Base-by-base conservation (phyloP, 306 rosid genomes). In the Casuarina glauca region DNA sequence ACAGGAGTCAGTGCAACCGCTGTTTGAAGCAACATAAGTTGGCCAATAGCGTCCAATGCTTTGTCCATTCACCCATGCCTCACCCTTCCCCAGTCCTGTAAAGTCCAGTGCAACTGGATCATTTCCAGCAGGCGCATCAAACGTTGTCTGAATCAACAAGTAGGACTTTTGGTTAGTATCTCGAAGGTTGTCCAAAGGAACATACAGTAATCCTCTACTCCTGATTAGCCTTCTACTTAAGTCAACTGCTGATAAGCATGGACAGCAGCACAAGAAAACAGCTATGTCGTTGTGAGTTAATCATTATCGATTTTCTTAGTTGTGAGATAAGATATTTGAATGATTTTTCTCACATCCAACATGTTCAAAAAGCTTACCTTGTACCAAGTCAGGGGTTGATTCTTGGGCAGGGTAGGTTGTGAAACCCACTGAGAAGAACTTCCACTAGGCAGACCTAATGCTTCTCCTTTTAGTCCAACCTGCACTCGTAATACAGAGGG, bases 21-120 rank as follows among this genome's bases (percentile, higher is more conserved):
- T 43, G 11, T 41, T 87, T 19, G 92, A 69, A 70, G 98, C 54
- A 26, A 72, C 66, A 79, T 79, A 80, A 43, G 88, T 78, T 2
- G 97, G 98, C 98, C 98, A 95, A 79, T 87, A 95, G 57, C 97
- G 91, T 3, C 97, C 98, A 32, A 95, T 95, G 88, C 98, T 92
- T 63, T 95, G 92, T 62, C 98, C 98, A 38, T 95, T 95, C 79
- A 95, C 92, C 98, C 98, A 95, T 26, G 97, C 97, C 84, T 88
- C 97, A 1, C 98, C 98, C 79, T 95, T 95, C 54, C 97, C 98
- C 95, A 92, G 72, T 60, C 97, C 97, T 12, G 86, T 87, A 82
- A 95, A 91, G 88, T 95, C 97, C 78, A 95, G 58, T 45, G 97
- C 97, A 78, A 95, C 92, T 42, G 97, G 97, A 54, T 87, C 83